Conservation (phyloP, 1,284 basidiomycete genomes). For the Austroboletus novae-zelandiae region DNA sequence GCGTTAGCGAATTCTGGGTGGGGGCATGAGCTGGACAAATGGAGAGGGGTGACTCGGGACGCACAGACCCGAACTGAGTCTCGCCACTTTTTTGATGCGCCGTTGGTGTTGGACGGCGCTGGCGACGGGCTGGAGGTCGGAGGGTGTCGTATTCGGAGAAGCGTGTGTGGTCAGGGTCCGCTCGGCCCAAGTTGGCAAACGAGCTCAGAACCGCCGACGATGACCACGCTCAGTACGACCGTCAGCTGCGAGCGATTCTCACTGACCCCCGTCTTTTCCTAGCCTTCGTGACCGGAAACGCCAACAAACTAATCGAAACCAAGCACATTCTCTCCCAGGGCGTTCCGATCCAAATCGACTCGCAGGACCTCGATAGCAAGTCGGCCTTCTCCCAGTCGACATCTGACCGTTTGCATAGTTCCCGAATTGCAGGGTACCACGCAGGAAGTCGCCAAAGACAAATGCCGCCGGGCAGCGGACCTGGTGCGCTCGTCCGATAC, state of each 20-base stretch:
- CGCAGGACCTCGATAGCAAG: constrained; percentile 68
- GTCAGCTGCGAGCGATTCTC: not conserved
- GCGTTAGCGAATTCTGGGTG: constrained; percentile 2
- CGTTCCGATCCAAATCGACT: constrained; percentile 61
- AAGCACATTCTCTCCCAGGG: constrained; percentile 68
- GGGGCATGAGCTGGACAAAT: not conserved
- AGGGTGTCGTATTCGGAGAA: not conserved
- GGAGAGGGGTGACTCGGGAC: too few species aligned
- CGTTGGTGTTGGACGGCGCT: too few species aligned
- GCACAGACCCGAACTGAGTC: too few species aligned
- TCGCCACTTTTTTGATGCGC: too few species aligned
- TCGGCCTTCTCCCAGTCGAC: constrained; percentile 20
- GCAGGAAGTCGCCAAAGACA: constrained; percentile 85
- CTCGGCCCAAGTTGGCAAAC: constrained; percentile 3
- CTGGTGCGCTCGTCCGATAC: constrained; percentile 44
- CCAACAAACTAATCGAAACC: constrained; percentile 92
- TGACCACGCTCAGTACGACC: constrained; percentile 26
- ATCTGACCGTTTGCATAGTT: constrained; percentile 45
- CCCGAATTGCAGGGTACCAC: constrained; percentile 95
- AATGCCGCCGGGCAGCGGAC: constrained; percentile 84
- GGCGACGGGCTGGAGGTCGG: not conserved
- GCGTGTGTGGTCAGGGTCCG: not conserved
- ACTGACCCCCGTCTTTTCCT: not conserved
- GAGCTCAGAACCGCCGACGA: constrained; percentile 7
- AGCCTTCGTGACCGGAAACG: constrained; percentile 96